Percentiles rank a stretch among this genome's conserved stretches.
These are phyloP conservation scores for Teunomyces tritomae DNA, from an alignment of 805 yeast species.

Conservation along the genomic window DNA sequence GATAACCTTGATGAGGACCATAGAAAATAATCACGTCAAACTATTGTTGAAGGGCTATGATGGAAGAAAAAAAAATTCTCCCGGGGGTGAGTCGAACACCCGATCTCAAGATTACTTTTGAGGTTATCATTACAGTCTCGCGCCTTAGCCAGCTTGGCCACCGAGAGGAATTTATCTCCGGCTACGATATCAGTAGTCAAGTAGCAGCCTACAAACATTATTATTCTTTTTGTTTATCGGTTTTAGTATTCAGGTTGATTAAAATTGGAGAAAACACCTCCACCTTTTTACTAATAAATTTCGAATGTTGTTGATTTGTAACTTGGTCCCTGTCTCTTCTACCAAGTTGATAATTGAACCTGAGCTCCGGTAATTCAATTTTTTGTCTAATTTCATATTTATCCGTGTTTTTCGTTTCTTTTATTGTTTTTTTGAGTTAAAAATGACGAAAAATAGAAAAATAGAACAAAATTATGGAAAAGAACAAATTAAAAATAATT, in stretches of 20 bases:
- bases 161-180: conserved; percentile 27
- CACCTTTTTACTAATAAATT: too few species aligned
- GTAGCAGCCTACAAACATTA: background rate
- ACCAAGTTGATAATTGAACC: too few species aligned
- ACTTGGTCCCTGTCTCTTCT: too few species aligned
- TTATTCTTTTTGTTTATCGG: background rate
- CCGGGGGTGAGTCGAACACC: conserved; percentile 51
- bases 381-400: too few species aligned
- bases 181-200: background rate
- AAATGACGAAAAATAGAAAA: background rate
- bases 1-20: background rate
- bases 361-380: too few species aligned
- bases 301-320: too few species aligned
- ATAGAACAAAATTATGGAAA: background rate
- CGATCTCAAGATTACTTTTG: conserved; percentile 44
- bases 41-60: background rate
- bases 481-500: too few species aligned
- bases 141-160: conserved; percentile 52
- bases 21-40: background rate
- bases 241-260: too few species aligned
- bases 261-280: too few species aligned
- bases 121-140: conserved; percentile 41
- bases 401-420: too few species aligned
- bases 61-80: conserved; percentile 26
- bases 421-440: background rate